These are phyloP conservation scores for Blastomyces percursus DNA, from an alignment of 2,329 filamentous ascomycete species.

Conservation along the genomic window DNA sequence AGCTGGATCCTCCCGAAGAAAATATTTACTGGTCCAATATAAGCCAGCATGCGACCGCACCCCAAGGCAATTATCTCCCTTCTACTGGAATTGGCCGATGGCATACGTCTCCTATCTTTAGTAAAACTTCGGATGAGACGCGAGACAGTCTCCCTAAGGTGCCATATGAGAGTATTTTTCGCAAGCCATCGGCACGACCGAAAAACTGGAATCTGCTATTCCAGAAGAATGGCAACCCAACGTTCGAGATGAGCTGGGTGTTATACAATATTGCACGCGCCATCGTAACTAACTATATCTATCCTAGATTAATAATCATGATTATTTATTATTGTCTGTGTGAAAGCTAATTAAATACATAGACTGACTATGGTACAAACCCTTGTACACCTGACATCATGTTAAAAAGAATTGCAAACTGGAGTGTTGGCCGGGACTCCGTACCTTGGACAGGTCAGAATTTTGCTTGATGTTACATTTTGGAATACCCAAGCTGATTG, in stretches of 20 bases:
- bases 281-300: constrained; percentile 50
- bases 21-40: constrained; percentile 4
- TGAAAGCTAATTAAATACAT: constrained; percentile 12
- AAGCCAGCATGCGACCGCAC: neutral
- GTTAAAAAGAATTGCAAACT: too few relatives aligned
- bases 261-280: constrained; percentile 56
- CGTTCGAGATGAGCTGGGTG: constrained; percentile 55
- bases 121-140: constrained; percentile 6
- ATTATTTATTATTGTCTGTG: neutral
- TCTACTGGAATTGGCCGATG: constrained; percentile 32
- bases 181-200: constrained; percentile 40
- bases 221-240: constrained; percentile 54
- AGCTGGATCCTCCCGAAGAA: constrained; percentile 13
- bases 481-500: constrained; percentile 11
- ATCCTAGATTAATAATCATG: neutral
- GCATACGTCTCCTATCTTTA: constrained; percentile 48
- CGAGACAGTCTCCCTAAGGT: constrained; percentile 19
- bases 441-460: constrained; percentile 56
- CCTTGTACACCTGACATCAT: too few relatives aligned
- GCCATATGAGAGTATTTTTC: constrained; percentile 15
- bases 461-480: constrained; percentile 2
- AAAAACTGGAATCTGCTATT: constrained; percentile 66
- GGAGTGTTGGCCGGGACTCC: constrained; percentile 45
- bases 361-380: too few relatives aligned
- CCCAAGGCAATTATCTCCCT: constrained; percentile 31